Evolutionary conservation across 2,329 filamentous ascomycete species (phyloP).

Genomic region (Pochonia chlamydosporia): DNA sequence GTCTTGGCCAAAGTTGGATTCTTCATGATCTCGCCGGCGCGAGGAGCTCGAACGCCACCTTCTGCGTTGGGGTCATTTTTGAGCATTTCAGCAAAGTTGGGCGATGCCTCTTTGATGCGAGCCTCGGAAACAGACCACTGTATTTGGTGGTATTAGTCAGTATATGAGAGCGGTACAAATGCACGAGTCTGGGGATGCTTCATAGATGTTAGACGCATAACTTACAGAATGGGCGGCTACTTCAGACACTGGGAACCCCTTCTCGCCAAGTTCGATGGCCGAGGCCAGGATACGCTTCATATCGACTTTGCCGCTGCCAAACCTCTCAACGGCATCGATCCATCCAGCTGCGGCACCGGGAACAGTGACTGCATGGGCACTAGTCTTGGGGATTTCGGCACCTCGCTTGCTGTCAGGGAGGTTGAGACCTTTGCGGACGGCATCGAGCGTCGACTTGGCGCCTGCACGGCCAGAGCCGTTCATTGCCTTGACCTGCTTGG

Average conservation of each 20-base stretch:
- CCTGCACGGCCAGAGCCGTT: constrained; percentile 91
- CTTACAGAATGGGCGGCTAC: constrained; percentile 63
- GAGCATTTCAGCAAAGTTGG: constrained; percentile 82
- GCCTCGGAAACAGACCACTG: constrained; percentile 69
- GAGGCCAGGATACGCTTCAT: constrained; percentile 74
- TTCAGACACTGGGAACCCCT: constrained; percentile 86
- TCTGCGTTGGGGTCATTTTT: constrained; percentile 65
- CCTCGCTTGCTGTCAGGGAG: constrained; percentile 47
- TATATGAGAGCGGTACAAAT: too few species aligned
- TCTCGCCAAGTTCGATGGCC: constrained; percentile 78
- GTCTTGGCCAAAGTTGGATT: constrained; percentile 77
- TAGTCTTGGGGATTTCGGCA: constrained; percentile 64
- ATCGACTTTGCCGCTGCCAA: constrained; percentile 79
- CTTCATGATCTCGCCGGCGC: constrained; percentile 80
- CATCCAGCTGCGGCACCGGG: constrained; percentile 91
- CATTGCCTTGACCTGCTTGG: constrained; percentile 74
- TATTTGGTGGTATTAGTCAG: not conserved
- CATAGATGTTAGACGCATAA: constrained; percentile 11
- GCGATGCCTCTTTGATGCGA: constrained; percentile 64
- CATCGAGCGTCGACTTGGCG: constrained; percentile 60
- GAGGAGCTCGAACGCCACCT: constrained; percentile 68
- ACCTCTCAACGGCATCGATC: constrained; percentile 81
- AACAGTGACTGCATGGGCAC: constrained; percentile 76
- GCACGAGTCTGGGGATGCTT: not conserved
- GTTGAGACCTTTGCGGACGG: constrained; percentile 63